Evolutionary conservation across 2,329 filamentous ascomycete genomes (phyloP), one percentile per base, ranked within the genome.

Genomic region (Rutstroemia sp.): DNA sequence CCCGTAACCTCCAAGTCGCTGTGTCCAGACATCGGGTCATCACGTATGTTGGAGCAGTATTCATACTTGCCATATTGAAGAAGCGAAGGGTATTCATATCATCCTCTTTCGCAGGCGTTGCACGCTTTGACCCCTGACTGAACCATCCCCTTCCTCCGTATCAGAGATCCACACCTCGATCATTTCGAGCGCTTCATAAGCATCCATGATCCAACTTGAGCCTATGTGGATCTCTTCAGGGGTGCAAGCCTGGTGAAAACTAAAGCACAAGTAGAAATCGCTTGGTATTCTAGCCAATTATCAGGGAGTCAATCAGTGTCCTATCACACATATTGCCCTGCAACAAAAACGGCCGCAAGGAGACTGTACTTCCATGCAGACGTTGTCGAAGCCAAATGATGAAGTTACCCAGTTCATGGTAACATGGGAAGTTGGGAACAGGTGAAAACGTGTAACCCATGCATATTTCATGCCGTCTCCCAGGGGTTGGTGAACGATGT

Each of bases 11-110:
- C 41, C 25, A 46, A 53, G 6, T 30, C 30, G 41, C 41, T 46
- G 23, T 54, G 23, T 54, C 27, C 52, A 54, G 45, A 47, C 44
- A 54, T 39, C 45, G 30, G 45, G n/a, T 42, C 34, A 54, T 48
- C 42, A 54, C 51, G 42, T 47, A 54, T 25, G 41, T 48, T 27
- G 21, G 9, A 52, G 37, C 5, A 16, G 16, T 48, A 25, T 27
- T 27, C 14, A n/a, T 16, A 48, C 16, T 38, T 17, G 25, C 42
- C 19, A 19, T 5, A 54, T 27, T 38, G 25, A 23, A 39, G 30
- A 25, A 19, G 23, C 17, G 14, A 30, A 17, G 17, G 8, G 19
- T 44, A 51, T 51, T 42, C 38, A 34, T 48, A 37, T 25, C n/a
- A 52, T 8, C 27, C 25, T 44, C 23, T 6, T 52, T 39, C 14